Base-by-base conservation (phyloP, 352 stramenopile genomes). In the Globisporangium splendens region DNA sequence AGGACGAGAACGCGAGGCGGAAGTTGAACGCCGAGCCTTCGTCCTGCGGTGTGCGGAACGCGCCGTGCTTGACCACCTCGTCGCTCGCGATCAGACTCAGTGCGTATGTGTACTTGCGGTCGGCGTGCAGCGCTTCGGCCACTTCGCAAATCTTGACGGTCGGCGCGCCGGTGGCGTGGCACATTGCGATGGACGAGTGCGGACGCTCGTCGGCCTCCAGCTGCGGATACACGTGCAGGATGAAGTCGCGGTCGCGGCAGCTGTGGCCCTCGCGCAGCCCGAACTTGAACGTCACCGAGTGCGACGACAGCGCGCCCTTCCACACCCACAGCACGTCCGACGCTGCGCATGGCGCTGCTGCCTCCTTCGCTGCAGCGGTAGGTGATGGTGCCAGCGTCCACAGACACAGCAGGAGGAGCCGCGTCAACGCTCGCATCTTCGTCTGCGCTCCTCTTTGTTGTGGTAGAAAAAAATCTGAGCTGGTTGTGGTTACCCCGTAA, bases 1-100 rank as follows among this genome's bases (percentile, higher is more conserved):
- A 95, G 10, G 86, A 95, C 7, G 79, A 81, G 57, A 95, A 91
- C 13, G 70, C 77, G 48, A 95, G 73, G 53, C 81, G 70, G 62
- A 91, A 95, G 57, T 75, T 77, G 41, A 79, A 73, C 1, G 83
- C 48, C 13, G 53, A 52, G 21, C 86, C 86, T 12, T 83, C 70
- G 3, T 50, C 20, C 43, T 60, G 59, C 0, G 83, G 80, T 3
- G 86, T 88, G 14, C 47, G 61, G 44, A 95, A 88, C 8, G 39
- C 65, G 2, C 86, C 83, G 2, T 47, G 58, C 28, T 55, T 62
- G 20, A 78, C 66, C 8, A 80, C 56, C 50, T 70, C 64, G 11
- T 72, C 74, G 11, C 61, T 54, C 12, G 42, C 50, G 1, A 78
- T 33, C 35, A 87, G 57, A 44, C 64, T 72, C 48, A 93, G 59